Base-by-base conservation (phyloP, 768 basidiomycete genomes). In the Kwoniella sp. region DNA sequence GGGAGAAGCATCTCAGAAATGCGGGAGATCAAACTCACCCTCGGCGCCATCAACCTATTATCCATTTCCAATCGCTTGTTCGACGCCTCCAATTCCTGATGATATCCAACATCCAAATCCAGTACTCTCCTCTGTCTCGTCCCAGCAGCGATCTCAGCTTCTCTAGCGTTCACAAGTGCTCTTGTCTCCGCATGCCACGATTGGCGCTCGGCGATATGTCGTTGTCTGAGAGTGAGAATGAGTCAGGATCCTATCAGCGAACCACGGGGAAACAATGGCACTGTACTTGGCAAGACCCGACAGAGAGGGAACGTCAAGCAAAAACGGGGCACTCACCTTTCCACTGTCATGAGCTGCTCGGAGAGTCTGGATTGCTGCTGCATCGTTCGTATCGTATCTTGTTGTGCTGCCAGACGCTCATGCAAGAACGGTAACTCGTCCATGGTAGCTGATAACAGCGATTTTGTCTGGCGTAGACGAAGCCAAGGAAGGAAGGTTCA, bases 31-130 rank as follows among this genome's bases (percentile, higher is more conserved):
- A 13, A 37, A 13, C 73, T 68, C 58, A 75, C 74, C 50, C 76
- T 65, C 4, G 76, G 76, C 0, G 76, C 74, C 76, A 78, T 78
- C 48, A 78, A 55, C 34, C 70, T 59, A 47, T 78, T 78, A 56
- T 78, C 73, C 76, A 78, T 78, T 56, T 78, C 76, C 57, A 78
- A 37, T n/a, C 76, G 58, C 63, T 75, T 75, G 31, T 78, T 78
- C 23, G 72, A 65, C 25, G 76, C 76, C 56, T 78, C 76, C 41
- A 78, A 56, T 37, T 75, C 76, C 61, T 78, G 74, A 59, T 78
- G 76, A 64, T 78, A 78, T 23, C 74, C 74, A 25, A 78, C 76
- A 67, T 75, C 70, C 52, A 78, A 54, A 52, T 78, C 74, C 22
- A 75, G 53, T 2, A 72, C 61, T 52, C 66, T 71, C 29, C 67